Percentiles rank a stretch among this genome's conserved stretches.
phyloP scores from a whole-genome alignment of 768 basidiomycete genomes.

The Gloeostereum incarnatum region DNA sequence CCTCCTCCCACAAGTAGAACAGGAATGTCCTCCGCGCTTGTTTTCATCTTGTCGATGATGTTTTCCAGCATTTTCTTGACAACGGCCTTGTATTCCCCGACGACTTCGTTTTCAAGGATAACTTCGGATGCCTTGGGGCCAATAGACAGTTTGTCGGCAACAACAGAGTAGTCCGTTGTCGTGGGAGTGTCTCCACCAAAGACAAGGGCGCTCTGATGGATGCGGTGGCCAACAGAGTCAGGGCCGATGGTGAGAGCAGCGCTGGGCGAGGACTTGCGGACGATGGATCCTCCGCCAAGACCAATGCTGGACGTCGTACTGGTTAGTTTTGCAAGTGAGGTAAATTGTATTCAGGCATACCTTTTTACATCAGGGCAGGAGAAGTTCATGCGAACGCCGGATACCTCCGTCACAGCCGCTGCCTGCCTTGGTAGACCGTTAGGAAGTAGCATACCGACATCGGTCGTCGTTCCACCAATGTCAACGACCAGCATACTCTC shows the following conservation, averaged over 20 bases:
- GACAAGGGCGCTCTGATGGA: conserved; percentile 32
- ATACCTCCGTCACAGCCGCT: conserved; percentile 41
- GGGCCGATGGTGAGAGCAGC: conserved; percentile 37
- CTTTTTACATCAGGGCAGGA: conserved; percentile 40
- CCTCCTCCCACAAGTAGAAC: conserved; percentile 54
- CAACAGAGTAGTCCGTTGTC: conserved; percentile 45
- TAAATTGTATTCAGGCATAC: conserved; percentile 10
- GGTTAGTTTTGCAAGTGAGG: conserved; percentile 1
- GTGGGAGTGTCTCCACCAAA: conserved; percentile 44
- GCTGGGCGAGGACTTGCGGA: conserved; percentile 24
- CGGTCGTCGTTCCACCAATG: conserved; percentile 50
- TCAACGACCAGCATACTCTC: conserved; percentile 41
- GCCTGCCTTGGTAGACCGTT: conserved; percentile 47
- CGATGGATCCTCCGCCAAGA: conserved; percentile 47
- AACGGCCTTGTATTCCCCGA: conserved; percentile 24
- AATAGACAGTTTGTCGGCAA: conserved; percentile 13
- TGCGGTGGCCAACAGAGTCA: conserved; percentile 44
- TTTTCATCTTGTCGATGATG: conserved; percentile 49
- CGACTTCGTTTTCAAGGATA: conserved; percentile 5
- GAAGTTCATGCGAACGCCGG: conserved; percentile 43
- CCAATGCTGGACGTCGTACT: conserved; percentile 40
- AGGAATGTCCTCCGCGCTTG: conserved; percentile 36
- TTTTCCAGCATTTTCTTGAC: conserved; percentile 40
- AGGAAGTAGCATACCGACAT: conserved; percentile 45
- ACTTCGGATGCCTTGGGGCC: neutral